Evolutionary conservation across 2,329 filamentous ascomycete genomes (phyloP), one percentile per base, ranked within the genome.

Genomic region (Cladophialophora immunda): DNA sequence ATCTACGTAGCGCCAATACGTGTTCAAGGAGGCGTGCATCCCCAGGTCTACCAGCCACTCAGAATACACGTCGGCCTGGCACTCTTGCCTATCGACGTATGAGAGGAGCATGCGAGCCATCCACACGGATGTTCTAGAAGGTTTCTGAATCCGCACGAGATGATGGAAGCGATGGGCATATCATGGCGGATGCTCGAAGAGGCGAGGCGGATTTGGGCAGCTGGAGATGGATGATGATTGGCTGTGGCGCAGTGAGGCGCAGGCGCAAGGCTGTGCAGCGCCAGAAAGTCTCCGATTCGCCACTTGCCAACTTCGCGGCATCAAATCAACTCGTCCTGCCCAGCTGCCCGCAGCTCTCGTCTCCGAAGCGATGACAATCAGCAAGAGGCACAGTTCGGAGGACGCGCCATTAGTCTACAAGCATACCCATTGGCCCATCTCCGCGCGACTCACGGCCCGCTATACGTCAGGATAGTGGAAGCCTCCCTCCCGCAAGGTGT

Each of bases 171-270:
- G 55, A 58, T 22, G 22, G 53, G 9, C 9, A 25, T 54, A 19
- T 6, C 6, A 32, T 29, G 25, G 19, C 13, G 36, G 45, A 54
- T 54, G 55, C 7, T 52, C 7, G 54, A 27, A 41, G 53, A 30
- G 53, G 27, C 27, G 41, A 38, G 27, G 29, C 55, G 62, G 62
- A 65, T 53, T 55, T 65, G 56, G 62, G 47, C 55, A 30, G 9
- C 8, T 7, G 30, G 19, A 47, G 25, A 9, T 38, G 17, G 36
- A 29, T 34, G 32, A 45, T 58, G 62, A 58, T 57, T 59, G 54
- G 55, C 17, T 30, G 58, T 61, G 58, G 47, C 58, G 58, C 47
- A 54, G 58, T 22, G 47, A 62, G 58, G 58, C 58, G 58, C 63
- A 62, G 58, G 29, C 47, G 30, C 30, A 27, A 57, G 63, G 64